These are phyloP conservation scores for Jasminum sambac DNA, from an alignment of 257 asterid genomes.

Conservation along the genomic window DNA sequence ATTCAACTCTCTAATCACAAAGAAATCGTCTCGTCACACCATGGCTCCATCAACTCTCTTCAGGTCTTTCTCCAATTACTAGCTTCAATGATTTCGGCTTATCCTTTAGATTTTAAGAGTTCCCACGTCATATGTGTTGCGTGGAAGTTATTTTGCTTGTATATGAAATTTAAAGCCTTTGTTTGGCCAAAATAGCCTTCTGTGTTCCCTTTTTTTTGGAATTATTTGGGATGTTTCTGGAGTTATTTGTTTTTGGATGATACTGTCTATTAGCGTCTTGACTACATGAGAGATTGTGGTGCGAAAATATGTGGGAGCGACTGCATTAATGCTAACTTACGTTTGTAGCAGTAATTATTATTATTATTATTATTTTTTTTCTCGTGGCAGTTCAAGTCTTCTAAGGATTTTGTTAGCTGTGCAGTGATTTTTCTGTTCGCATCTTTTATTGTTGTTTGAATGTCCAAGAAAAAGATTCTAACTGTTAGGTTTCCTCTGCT, in stretches of 20 bases:
- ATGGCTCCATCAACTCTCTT: conserved; percentile 84
- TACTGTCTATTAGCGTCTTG: too few species aligned
- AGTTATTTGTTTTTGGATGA: not conserved
- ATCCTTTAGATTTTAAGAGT: too few species aligned
- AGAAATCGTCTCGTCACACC: conserved; percentile 87
- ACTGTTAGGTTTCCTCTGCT: not conserved
- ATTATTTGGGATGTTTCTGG: not conserved
- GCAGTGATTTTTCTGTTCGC: not conserved
- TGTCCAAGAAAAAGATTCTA: conserved; percentile 16
- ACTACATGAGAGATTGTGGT: too few species aligned
- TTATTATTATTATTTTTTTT: too few species aligned
- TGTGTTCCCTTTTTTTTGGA: not conserved
- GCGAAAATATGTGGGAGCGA: too few species aligned
- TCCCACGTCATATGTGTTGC: too few species aligned
- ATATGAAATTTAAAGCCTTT: too few species aligned
- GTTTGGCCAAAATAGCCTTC: too few species aligned
- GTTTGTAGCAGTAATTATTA: too few species aligned
- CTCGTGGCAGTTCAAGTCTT: not conserved
- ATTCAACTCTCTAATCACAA: conserved; percentile 87
- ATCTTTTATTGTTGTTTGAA: conserved; percentile 1
- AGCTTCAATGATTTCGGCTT: not conserved
- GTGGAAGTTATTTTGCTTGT: too few species aligned
- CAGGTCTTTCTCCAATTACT: conserved; percentile 53
- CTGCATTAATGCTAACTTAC: too few species aligned
- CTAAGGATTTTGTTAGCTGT: not conserved